These are phyloP conservation scores for Solanum hybrid DNA, from an alignment of 305 asterid genomes.

Conservation along the genomic window DNA sequence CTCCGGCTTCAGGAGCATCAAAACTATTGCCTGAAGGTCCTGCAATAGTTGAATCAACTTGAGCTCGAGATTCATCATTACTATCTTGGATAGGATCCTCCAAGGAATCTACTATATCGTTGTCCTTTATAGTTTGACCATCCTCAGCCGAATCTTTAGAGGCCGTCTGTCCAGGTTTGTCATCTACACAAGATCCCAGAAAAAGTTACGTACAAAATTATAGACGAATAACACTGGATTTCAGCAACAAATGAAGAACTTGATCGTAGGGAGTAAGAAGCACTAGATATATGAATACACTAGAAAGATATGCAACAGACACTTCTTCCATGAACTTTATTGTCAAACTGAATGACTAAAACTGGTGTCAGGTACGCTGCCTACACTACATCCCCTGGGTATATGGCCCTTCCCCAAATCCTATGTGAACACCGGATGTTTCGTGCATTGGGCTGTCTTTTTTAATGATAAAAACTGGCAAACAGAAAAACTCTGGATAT, in stretches of 20 bases:
- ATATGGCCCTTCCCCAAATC: neutral
- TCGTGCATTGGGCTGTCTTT: neutral
- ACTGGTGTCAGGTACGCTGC: neutral
- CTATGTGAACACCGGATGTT: neutral
- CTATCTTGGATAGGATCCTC: constrained; percentile 3
- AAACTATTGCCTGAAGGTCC: constrained; percentile 5
- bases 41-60: constrained; percentile 13
- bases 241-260: neutral
- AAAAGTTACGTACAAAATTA: neutral
- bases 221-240: neutral
- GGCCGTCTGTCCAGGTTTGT: constrained; percentile 21
- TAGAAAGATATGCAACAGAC: neutral
- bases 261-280: neutral
- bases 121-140: neutral
- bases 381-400: neutral
- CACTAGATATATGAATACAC: neutral
- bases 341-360: neutral
- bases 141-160: constrained; percentile 13
- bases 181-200: constrained; percentile 15
- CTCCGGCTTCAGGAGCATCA: constrained; percentile 4
- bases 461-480: neutral
- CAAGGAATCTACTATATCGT: neutral
- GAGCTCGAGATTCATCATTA: constrained; percentile 10
- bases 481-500: neutral
- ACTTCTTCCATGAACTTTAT: neutral